Evolutionary conservation across 768 basidiomycete genomes (phyloP), one percentile per base, ranked within the genome.

Genomic region (Tulasnella calospora): DNA sequence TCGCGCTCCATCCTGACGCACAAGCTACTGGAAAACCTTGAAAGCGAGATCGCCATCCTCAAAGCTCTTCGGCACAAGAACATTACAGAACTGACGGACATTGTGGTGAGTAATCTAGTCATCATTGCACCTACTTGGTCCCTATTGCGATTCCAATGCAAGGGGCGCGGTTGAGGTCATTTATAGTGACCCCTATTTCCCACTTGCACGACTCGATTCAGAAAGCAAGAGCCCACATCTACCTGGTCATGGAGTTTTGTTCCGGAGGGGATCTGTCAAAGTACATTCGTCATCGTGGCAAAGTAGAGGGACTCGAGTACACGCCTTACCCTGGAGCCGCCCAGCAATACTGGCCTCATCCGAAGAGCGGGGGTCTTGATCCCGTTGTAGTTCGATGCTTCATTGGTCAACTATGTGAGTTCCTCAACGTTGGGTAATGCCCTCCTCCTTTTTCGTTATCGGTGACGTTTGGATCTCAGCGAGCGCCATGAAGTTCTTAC

Each of bases 241-340:
- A 98, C 86, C 91, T 99, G 78, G 92, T 99, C 82, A 99, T 99
- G 92, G 97, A 98, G 82, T 98, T 90, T 84, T 99, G 98, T 83
- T 90, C 95, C 0, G 97, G 96, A 1, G 96, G 96, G 3, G 98
- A 99, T 85, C 90, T 99, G 72, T 94, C 95, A 0, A 91, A 94
- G 81, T 99, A 99, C 82, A 97, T 99, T 88, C 96, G 95, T 91
- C 95, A 94, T 83, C 91, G 96, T n/a, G 98, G 97, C 21, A 90
- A 92, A 23, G 92, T 99, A 69, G 93, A 97, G 71, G 92, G 92
- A 3, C 88, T 99, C 17, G 93, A 96, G 83, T 97, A 94, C 79
- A 83, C 89, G 0, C 92, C 95, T 4, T 85, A 87, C 19, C 88
- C 91, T 8, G 91, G 90, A 36, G 89, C 90, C 21, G 87, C 92